phyloP scores from a whole-genome alignment of 371 early-diverging fungal genomes.

The Nematocida sp. region DNA sequence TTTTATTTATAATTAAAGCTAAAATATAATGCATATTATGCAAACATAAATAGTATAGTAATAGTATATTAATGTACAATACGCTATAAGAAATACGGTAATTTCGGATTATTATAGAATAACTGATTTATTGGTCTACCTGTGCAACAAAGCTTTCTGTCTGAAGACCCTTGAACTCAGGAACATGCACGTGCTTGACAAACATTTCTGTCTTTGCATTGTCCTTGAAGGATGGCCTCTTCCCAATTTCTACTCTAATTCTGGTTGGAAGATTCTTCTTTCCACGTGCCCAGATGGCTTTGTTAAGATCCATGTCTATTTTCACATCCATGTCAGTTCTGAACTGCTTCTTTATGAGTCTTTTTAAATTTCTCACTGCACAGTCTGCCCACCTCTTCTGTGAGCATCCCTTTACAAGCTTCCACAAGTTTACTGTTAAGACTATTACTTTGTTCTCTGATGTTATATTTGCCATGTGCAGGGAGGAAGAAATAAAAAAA shows the following conservation, averaged over 20 bases:
- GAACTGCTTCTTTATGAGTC: conserved; percentile 56
- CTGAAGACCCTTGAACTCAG: conserved; percentile 24
- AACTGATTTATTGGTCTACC: conserved; percentile 2
- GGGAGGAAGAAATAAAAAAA: conserved; percentile 39
- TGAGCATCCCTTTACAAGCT: conserved; percentile 39
- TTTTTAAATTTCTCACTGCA: conserved; percentile 60
- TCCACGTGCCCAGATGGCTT: conserved; percentile 60
- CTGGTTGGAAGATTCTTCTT: conserved; percentile 34
- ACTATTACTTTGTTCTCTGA: conserved; percentile 33
- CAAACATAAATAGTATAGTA: too few relatives aligned
- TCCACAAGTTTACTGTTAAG: conserved; percentile 29
- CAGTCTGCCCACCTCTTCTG: conserved; percentile 57
- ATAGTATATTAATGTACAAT: neutral
- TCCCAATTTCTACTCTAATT: conserved; percentile 60
- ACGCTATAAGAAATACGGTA: neutral
- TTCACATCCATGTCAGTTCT: conserved; percentile 51
- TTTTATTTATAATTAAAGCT: too few relatives aligned
- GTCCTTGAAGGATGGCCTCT: conserved; percentile 40
- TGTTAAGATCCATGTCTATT: conserved; percentile 59
- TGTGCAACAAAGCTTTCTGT: conserved; percentile 22
- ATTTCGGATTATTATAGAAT: conserved; percentile 1
- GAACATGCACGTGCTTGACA: conserved; percentile 23
- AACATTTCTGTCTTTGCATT: conserved; percentile 30
- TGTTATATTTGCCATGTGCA: conserved; percentile 42
- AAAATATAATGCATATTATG: too few relatives aligned